These are phyloP conservation scores for Helicosporidium sp. DNA, from an alignment of 139 green algal genomes.

Conservation along the genomic window DNA sequence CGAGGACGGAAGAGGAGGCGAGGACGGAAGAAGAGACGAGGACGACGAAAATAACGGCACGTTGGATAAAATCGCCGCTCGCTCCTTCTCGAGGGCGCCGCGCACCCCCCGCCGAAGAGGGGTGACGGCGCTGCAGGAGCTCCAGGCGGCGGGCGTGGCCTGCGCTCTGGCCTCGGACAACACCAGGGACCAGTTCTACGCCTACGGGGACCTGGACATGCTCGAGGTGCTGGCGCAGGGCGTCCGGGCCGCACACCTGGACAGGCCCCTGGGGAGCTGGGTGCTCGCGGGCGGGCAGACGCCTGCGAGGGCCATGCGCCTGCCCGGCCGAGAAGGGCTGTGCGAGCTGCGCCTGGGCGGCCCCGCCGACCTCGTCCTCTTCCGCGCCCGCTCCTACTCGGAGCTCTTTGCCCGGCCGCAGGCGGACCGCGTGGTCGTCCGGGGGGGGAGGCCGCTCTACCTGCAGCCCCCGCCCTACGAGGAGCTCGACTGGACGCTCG, in stretches of 20 bases:
- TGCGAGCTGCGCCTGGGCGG: slow-evolving; percentile 19
- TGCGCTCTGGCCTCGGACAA: slow-evolving; percentile 49
- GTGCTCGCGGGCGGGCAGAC: not conserved
- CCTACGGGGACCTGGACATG: slow-evolving; percentile 56
- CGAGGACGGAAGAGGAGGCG: too few species aligned
- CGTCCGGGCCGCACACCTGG: not conserved
- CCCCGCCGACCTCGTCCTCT: slow-evolving; percentile 41
- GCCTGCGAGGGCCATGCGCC: not conserved
- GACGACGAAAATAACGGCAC: too few species aligned
- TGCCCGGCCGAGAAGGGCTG: not conserved
- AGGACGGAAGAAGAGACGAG: too few species aligned
- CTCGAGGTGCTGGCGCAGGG: slow-evolving; percentile 44
- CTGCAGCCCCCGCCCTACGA: not conserved
- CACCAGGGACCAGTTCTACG: slow-evolving; percentile 53
- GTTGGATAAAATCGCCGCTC: too few species aligned
- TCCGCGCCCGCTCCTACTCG: slow-evolving; percentile 31
- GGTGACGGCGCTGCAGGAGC: slow-evolving; percentile 38
- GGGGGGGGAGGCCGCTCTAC: not conserved
- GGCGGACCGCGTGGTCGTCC: slow-evolving; percentile 7
- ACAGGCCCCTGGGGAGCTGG: not conserved
- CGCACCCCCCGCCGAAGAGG: slow-evolving; percentile 41
- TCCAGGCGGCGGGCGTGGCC: slow-evolving; percentile 24
- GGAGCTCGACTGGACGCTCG: not conserved
- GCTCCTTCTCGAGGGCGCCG: too few species aligned
- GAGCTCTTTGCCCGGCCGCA: slow-evolving; percentile 42